Percentiles rank a stretch among this genome's conserved stretches.
These are phyloP conservation scores for Curvularia spicifera DNA, from an alignment of 2,329 filamentous ascomycete species.

Conservation along the genomic window DNA sequence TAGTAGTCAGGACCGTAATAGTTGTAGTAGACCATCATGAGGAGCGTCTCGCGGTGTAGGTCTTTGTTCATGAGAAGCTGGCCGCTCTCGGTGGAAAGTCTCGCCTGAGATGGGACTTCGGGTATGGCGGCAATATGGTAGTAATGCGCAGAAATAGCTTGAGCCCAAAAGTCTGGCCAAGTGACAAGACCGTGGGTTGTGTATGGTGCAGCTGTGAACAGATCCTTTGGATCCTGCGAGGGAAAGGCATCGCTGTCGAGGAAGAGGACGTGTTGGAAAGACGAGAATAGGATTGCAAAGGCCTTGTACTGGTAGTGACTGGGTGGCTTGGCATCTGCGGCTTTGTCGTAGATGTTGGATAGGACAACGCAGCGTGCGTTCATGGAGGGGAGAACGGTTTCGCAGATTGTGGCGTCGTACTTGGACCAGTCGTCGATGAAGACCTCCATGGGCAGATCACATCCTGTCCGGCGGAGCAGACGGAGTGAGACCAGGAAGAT, in stretches of 20 bases:
- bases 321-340: constrained; percentile 19
- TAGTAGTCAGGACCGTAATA: constrained; percentile 60
- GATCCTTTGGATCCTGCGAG: constrained; percentile 51
- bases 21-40: constrained; percentile 63
- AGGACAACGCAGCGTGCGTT: constrained; percentile 50
- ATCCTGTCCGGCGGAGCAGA: constrained; percentile 60
- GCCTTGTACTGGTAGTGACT: constrained; percentile 62
- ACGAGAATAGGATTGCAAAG: constrained; percentile 64
- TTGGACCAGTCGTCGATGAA: constrained; percentile 48
- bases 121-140: constrained; percentile 55
- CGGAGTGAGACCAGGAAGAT: constrained; percentile 59
- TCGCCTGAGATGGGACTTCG: constrained; percentile 34
- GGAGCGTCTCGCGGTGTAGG: constrained; percentile 54
- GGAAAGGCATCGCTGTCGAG: constrained; percentile 66
- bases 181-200: constrained; percentile 60
- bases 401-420: constrained; percentile 50
- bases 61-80: constrained; percentile 59
- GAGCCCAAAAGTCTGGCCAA: constrained; percentile 64
- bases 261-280: constrained; percentile 65
- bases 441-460: constrained; percentile 57
- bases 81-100: constrained; percentile 56
- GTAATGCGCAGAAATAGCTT: constrained; percentile 53
- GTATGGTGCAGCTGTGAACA: constrained; percentile 62
- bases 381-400: constrained; percentile 46
- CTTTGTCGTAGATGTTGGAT: constrained; percentile 32